phyloP scores from a whole-genome alignment of 768 basidiomycete species.

The Cystobasidium ongulense region DNA sequence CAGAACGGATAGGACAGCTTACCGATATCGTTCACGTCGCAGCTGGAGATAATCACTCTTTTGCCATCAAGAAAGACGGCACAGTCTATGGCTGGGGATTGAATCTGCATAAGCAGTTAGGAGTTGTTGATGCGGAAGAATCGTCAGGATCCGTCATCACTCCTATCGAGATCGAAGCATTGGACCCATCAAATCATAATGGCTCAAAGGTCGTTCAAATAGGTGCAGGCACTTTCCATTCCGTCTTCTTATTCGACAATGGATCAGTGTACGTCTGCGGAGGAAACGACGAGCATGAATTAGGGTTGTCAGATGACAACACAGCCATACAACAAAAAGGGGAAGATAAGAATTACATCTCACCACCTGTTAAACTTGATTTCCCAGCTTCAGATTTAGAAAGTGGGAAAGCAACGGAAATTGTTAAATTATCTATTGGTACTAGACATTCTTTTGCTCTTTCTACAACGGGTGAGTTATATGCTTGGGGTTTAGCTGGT shows the following conservation, averaged over 20 bases:
- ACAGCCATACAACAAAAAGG: not conserved
- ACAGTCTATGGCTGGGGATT: conserved; percentile 93
- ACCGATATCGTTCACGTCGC: conserved; percentile 65
- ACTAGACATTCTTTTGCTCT: conserved; percentile 8
- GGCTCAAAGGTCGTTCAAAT: conserved; percentile 55
- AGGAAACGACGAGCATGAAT: conserved; percentile 70
- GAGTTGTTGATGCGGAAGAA: conserved; percentile 49
- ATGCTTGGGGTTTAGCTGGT: conserved; percentile 13
- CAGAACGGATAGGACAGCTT: conserved; percentile 68
- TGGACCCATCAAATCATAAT: conserved; percentile 44
- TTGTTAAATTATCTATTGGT: not conserved
- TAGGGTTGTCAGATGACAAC: conserved; percentile 52
- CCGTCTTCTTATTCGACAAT: conserved; percentile 72
- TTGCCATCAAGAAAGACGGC: conserved; percentile 75
- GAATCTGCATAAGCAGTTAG: conserved; percentile 69
- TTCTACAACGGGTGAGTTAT: not conserved
- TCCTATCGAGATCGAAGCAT: conserved; percentile 50
- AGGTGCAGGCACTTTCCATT: conserved; percentile 59
- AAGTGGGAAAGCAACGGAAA: not conserved
- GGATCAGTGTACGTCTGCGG: conserved; percentile 84
- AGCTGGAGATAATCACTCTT: conserved; percentile 76
- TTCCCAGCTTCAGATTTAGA: conserved; percentile 22
- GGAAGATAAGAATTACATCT: conserved; percentile 14
- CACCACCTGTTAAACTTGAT: conserved; percentile 2
- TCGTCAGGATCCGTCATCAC: conserved; percentile 48